Conservation (phyloP, 352 stramenopile genomes). For the Poterioochromonas sp. region DNA sequence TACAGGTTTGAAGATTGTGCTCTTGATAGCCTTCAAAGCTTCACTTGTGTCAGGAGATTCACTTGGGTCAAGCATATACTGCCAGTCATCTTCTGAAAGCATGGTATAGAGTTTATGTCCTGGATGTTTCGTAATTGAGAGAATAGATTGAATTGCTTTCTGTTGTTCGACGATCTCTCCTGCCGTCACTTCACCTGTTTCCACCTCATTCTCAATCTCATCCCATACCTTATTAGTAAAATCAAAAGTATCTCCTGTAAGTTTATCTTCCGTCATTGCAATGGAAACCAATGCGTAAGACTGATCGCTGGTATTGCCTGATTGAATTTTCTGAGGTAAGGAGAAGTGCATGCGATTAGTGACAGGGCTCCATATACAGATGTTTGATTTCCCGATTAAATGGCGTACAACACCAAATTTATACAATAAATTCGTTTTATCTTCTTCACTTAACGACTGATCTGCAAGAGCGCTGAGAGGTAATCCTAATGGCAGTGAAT, state of each 20-base stretch:
- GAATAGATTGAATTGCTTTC: not conserved
- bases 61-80: not conserved
- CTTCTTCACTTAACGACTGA: not conserved
- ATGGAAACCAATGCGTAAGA: not conserved
- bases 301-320: not conserved
- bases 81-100: not conserved
- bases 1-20: not conserved
- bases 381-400: not conserved
- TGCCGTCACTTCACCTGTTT: not conserved
- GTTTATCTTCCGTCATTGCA: not conserved
- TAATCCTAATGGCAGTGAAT: not conserved
- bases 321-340: not conserved
- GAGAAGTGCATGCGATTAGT: not conserved
- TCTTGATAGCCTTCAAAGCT: not conserved
- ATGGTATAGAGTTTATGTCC: not conserved
- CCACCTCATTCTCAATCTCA: constrained; percentile 23
- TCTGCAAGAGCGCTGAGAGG: not conserved
- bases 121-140: not conserved
- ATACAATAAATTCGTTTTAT: not conserved
- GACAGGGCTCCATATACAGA: not conserved
- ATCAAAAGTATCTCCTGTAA: not conserved
- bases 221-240: constrained; percentile 27
- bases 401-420: constrained; percentile 21
- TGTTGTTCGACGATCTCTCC: not conserved
- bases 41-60: not conserved